These are phyloP conservation scores for Gonapodya prolifera DNA, from an alignment of 192 early-diverging fungal species.

Conservation along the genomic window DNA sequence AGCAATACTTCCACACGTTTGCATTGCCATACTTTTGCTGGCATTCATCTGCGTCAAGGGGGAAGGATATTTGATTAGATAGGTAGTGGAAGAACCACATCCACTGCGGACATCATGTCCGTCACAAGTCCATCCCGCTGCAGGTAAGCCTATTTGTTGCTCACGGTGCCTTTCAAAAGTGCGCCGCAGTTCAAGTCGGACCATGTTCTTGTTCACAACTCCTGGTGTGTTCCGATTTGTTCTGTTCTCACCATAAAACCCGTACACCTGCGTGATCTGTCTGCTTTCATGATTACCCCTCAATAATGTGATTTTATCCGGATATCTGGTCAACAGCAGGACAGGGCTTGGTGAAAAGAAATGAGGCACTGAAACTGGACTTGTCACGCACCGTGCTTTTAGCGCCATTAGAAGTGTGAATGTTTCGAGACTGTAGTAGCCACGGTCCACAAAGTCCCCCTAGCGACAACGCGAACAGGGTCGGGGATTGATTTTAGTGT, in stretches of 20 bases:
- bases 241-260: slow-evolving; percentile 66
- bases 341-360: background rate
- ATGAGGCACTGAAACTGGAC: slow-evolving; percentile 7
- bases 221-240: background rate
- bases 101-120: background rate
- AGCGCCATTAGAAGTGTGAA: slow-evolving; percentile 85
- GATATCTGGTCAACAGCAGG: slow-evolving; percentile 49
- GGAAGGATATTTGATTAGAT: background rate
- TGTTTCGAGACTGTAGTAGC: slow-evolving; percentile 93
- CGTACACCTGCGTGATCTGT: slow-evolving; percentile 95
- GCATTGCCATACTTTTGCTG: slow-evolving; percentile 89
- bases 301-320: slow-evolving; percentile 88
- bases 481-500: no score
- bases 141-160: background rate
- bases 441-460: slow-evolving; percentile 99
- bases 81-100: background rate
- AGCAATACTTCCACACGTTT: slow-evolving; percentile 94
- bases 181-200: slow-evolving; percentile 3
- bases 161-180: background rate
- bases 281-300: slow-evolving; percentile 94
- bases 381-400: slow-evolving; percentile 65
- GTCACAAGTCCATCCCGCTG: slow-evolving; percentile 1
- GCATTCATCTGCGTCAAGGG: slow-evolving; percentile 58
- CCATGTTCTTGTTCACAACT: background rate
- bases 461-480: slow-evolving; percentile 12